A percentile compares a stretch with the other conserved stretches of the same genome.
phyloP scores from a whole-genome alignment of 1,139 yeast species.

The Blastobotrys ciferrii region DNA sequence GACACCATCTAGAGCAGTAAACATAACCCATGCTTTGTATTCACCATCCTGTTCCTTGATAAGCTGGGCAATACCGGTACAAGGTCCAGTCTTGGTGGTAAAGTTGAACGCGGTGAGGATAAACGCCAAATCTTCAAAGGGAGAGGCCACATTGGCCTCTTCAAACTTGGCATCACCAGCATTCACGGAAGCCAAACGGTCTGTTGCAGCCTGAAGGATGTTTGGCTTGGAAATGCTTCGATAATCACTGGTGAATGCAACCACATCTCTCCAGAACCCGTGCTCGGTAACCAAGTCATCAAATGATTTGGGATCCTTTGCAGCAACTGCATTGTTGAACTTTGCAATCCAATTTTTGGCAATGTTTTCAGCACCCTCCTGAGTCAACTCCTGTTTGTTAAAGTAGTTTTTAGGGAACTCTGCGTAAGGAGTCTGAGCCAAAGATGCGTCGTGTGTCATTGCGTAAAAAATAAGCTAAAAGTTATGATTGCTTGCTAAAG shows the following conservation, averaged over 20 bases:
- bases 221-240: conserved; percentile 24
- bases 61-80: conserved; percentile 17
- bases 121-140: conserved; percentile 18
- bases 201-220: conserved; percentile 26
- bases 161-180: conserved; percentile 17
- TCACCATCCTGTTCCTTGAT: conserved; percentile 28
- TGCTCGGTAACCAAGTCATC: conserved; percentile 19
- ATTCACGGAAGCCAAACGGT: conserved; percentile 15
- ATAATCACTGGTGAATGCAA: conserved; percentile 26
- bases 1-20: conserved; percentile 40
- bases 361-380: conserved; percentile 9
- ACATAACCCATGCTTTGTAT: conserved; percentile 38
- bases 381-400: conserved; percentile 9
- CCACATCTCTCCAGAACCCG: conserved; percentile 26
- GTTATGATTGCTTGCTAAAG: too few relatives aligned
- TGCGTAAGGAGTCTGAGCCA: conserved; percentile 5
- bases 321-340: conserved; percentile 17
- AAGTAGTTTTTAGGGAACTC: conserved; percentile 14
- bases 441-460: too few relatives aligned
- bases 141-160: conserved; percentile 21
- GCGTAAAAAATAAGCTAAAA: too few relatives aligned
- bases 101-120: conserved; percentile 20
- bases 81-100: conserved; percentile 17
- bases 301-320: conserved; percentile 17
- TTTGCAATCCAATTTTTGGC: conserved; percentile 17